phyloP scores from a whole-genome alignment of 176 grass and related monocot species.

The Zoysia japonica region DNA sequence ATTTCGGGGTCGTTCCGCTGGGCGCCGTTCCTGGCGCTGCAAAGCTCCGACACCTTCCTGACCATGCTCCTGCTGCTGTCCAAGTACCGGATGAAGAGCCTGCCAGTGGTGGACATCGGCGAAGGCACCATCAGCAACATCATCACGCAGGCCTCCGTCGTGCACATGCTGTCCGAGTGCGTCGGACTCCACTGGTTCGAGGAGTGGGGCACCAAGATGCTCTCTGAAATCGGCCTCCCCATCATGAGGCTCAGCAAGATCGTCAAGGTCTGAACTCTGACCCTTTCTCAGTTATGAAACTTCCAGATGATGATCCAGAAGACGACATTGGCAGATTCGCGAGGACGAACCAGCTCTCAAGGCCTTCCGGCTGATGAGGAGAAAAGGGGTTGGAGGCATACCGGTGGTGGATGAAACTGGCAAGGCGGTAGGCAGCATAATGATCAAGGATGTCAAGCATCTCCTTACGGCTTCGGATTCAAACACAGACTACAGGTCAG shows the following conservation, averaged over 20 bases:
- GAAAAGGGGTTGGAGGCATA: slow-evolving; percentile 80
- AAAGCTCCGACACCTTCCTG: slow-evolving; percentile 92
- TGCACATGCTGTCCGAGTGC: slow-evolving; percentile 98
- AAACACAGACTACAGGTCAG: slow-evolving; percentile 71
- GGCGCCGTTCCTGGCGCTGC: slow-evolving; percentile 94
- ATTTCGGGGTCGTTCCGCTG: slow-evolving; percentile 95
- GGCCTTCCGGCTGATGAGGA: slow-evolving; percentile 83
- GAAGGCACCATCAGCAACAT: slow-evolving; percentile 91
- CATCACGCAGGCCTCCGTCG: slow-evolving; percentile 75
- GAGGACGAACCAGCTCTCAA: slow-evolving; percentile 92
- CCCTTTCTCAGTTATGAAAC: not conserved
- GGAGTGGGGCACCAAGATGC: slow-evolving; percentile 7
- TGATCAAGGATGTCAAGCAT: slow-evolving; percentile 94
- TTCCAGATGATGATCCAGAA: not conserved
- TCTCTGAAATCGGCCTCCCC: slow-evolving; percentile 54
- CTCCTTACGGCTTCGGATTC: slow-evolving; percentile 72
- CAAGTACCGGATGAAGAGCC: slow-evolving; percentile 72
- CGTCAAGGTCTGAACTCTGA: slow-evolving; percentile 22
- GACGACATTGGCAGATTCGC: slow-evolving; percentile 47
- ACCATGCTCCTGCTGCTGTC: not conserved
- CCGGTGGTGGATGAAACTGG: slow-evolving; percentile 71
- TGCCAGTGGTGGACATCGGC: slow-evolving; percentile 83
- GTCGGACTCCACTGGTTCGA: slow-evolving; percentile 90
- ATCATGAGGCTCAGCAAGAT: slow-evolving; percentile 63
- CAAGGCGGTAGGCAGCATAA: slow-evolving; percentile 79